phyloP scores from a whole-genome alignment of 1,284 basidiomycete genomes.

The Irpex rosettiformis region DNA sequence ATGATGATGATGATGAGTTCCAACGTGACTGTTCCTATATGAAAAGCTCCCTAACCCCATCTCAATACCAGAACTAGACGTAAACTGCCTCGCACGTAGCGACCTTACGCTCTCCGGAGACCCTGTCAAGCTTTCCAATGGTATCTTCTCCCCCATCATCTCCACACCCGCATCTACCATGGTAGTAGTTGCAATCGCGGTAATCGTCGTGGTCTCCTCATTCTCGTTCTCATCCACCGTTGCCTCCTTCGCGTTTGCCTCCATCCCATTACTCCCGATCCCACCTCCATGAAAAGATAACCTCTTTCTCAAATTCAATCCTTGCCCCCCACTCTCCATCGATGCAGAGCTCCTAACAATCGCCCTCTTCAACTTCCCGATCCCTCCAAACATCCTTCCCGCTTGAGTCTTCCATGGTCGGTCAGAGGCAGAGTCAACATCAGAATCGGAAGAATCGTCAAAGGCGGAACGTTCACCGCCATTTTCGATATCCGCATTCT shows the following conservation, averaged over 20 bases:
- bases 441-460: no score
- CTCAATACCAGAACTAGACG: not conserved
- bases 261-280: no score
- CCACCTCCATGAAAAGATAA: no score
- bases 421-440: conserved; percentile 12
- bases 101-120: conserved; percentile 8
- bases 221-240: no score
- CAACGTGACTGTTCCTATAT: not conserved
- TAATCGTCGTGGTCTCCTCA: not conserved
- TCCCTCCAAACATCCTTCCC: not conserved
- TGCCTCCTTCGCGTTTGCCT: no score
- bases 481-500: not conserved
- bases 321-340: not conserved
- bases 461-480: conserved; percentile 6
- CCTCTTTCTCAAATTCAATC: not conserved
- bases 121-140: not conserved
- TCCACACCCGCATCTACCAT: no score
- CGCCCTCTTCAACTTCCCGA: conserved; percentile 1
- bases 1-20: no score
- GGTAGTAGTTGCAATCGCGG: not conserved
- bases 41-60: not conserved
- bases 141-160: no score
- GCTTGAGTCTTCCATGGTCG: no score
- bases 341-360: conserved; percentile 3
- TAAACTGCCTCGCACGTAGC: conserved; percentile 6